Conservation (phyloP, 2,329 filamentous ascomycete genomes). For the Nigrograna mackinnonii region DNA sequence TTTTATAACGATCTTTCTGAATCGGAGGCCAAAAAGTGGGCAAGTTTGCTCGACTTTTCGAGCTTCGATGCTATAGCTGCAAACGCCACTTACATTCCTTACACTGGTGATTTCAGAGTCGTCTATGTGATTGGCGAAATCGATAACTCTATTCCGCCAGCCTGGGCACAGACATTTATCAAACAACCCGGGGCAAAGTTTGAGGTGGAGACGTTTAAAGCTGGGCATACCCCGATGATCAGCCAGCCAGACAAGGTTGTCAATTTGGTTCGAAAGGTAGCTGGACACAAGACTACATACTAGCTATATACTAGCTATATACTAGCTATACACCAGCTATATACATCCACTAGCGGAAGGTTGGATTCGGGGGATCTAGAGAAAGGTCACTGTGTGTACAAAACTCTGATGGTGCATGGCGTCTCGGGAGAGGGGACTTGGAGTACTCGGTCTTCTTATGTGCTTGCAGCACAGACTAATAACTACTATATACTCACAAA, state of each 20-base stretch:
- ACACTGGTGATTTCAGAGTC: constrained; percentile 23
- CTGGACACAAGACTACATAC: no score
- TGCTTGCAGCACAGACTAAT: no score
- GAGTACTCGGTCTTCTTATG: no score
- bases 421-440: no score
- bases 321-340: no score
- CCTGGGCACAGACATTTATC: constrained; percentile 16
- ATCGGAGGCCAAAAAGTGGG: constrained; percentile 8
- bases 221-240: constrained; percentile 27
- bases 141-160: constrained; percentile 21
- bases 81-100: constrained; percentile 23
- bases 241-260: constrained; percentile 22
- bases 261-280: constrained; percentile 11
- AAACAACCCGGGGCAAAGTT: constrained; percentile 20
- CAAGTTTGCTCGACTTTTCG: constrained; percentile 15
- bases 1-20: constrained; percentile 28
- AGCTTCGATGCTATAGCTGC: constrained; percentile 24
- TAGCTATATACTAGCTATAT: no score
- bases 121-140: constrained; percentile 21
- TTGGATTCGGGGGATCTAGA: no score
- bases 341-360: no score
- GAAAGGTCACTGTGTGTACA: no score
- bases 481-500: no score
- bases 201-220: constrained; percentile 14
- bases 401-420: no score